Evolutionary conservation across 2,329 filamentous ascomycete species (phyloP).

Genomic region (Arthrocladium fulminans): DNA sequence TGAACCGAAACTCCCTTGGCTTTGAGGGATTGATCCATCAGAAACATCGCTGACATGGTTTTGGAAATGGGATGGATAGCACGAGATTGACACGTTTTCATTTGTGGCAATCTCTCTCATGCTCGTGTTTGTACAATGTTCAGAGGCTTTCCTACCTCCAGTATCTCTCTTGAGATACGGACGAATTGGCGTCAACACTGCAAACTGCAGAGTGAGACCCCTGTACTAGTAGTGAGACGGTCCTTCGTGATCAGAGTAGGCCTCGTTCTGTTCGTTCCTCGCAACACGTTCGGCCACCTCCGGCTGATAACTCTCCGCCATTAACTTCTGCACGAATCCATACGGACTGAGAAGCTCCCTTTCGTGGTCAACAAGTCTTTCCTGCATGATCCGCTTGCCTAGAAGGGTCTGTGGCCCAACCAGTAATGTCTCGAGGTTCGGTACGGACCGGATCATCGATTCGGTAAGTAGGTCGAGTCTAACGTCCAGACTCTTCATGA

Average conservation of each 20-base stretch:
- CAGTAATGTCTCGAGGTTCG: not conserved
- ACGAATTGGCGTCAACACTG: too few species aligned
- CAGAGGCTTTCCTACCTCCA: too few species aligned
- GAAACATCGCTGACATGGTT: too few species aligned
- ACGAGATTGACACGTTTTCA: too few species aligned
- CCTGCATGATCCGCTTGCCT: not conserved
- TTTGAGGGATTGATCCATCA: too few species aligned
- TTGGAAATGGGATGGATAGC: too few species aligned
- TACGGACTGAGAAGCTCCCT: slow-evolving; percentile 1
- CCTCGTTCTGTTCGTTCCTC: not conserved
- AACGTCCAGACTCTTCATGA: not conserved
- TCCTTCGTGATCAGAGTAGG: not conserved
- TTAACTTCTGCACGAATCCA: not conserved
- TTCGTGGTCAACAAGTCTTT: slow-evolving; percentile 2
- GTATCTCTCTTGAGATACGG: too few species aligned
- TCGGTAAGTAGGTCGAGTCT: slow-evolving; percentile 2
- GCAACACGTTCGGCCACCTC: not conserved
- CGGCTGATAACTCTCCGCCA: slow-evolving; percentile 7
- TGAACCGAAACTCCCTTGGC: too few species aligned
- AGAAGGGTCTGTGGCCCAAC: slow-evolving; percentile 3
- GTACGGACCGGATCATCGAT: not conserved
- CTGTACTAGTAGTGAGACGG: not conserved
- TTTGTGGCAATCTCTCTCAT: too few species aligned
- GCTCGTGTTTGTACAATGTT: too few species aligned
- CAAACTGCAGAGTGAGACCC: too few species aligned